Evolutionary conservation across 2,329 filamentous ascomycete genomes (phyloP).

Genomic region (Colletotrichum sp.): DNA sequence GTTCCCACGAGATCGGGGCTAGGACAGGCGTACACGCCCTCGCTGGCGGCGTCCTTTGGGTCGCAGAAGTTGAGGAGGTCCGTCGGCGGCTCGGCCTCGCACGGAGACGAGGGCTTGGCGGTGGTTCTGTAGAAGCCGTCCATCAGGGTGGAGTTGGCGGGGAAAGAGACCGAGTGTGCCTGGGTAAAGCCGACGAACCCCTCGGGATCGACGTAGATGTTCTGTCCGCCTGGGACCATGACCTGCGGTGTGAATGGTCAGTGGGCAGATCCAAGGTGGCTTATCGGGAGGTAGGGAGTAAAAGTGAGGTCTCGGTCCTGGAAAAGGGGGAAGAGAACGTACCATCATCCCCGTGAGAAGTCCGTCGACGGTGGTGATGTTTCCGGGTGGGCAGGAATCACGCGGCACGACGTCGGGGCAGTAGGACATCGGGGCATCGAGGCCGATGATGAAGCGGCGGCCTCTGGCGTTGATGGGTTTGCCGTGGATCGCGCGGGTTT

Average conservation of each 20-base stretch:
- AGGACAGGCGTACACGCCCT: background rate
- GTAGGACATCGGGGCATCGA: slow-evolving; percentile 1
- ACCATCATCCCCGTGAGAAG: slow-evolving; percentile 34
- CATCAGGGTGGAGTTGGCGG: slow-evolving; percentile 50
- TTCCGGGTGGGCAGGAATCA: slow-evolving; percentile 29
- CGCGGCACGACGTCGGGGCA: background rate
- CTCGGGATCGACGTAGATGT: slow-evolving; percentile 59
- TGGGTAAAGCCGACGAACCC: slow-evolving; percentile 62
- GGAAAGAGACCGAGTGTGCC: slow-evolving; percentile 58
- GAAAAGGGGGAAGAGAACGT: background rate
- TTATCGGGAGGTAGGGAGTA: accelerated
- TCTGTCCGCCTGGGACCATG: slow-evolving; percentile 67
- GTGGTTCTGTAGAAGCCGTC: slow-evolving; percentile 50
- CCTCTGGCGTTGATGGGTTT: slow-evolving; percentile 31
- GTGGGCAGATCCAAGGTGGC: background rate
- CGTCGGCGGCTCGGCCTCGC: background rate
- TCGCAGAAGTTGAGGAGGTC: background rate
- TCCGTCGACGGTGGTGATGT: slow-evolving; percentile 29
- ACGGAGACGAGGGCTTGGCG: slow-evolving; percentile 22
- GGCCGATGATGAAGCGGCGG: slow-evolving; percentile 31
- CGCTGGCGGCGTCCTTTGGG: slow-evolving; percentile 23
- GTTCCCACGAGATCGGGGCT: background rate
- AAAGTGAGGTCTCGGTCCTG: accelerated
- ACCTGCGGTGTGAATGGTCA: slow-evolving; percentile 35
- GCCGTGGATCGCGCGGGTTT: slow-evolving; percentile 24